Evolutionary conservation across 1,284 basidiomycete species (phyloP), one percentile per base, ranked within the genome.

Genomic region (Vanrija pseudolonga): DNA sequence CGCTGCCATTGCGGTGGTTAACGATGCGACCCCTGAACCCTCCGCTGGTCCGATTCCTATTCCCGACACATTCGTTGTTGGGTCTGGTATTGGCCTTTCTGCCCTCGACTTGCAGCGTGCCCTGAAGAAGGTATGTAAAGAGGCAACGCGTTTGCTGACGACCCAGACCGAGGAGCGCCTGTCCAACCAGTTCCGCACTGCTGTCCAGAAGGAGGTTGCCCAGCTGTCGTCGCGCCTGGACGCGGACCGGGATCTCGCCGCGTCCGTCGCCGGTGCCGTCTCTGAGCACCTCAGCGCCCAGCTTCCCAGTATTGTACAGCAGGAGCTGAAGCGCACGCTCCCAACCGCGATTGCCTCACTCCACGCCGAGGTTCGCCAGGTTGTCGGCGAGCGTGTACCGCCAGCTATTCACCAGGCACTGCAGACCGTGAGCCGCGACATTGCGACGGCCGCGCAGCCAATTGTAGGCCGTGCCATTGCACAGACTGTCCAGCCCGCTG

Each of bases 81-180:
- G 32, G 14, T 2, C 40, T 11, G 38, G 41, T 12, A 32, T 44
- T 22, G 47, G 54, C 4, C 24, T 60, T 49, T 43, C 49, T 2
- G 20, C 37, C 2, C 50, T 55, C 28, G 59, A 60, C n/a, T 53
- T 60, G 11, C 7, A 28, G 12, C 46, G 44, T 22, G 59, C 55
- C 6, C 50, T 60, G 9, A 55, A 44, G 40, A 56, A 69, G 9
- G 32, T 32, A 15, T 12, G 32, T 32, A 2, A 4, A 4, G 32
- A 32, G 4, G 5, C 32, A 32, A 32, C 14, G 32, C 4, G 12
- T 12, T 5, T 32, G 32, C 32, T 32, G 32, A 32, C 32, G 2
- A 11, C 12, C 32, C 32, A 32, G 67, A 63, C 66, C 44, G 69
- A 69, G 53, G 66, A 68, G 45, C 51, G 60, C 39, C 45, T 71